Percentiles rank a stretch among this genome's conserved stretches.
Conservation (phyloP, 495 filamentous ascomycete species). For the Terfezia boudieri region DNA sequence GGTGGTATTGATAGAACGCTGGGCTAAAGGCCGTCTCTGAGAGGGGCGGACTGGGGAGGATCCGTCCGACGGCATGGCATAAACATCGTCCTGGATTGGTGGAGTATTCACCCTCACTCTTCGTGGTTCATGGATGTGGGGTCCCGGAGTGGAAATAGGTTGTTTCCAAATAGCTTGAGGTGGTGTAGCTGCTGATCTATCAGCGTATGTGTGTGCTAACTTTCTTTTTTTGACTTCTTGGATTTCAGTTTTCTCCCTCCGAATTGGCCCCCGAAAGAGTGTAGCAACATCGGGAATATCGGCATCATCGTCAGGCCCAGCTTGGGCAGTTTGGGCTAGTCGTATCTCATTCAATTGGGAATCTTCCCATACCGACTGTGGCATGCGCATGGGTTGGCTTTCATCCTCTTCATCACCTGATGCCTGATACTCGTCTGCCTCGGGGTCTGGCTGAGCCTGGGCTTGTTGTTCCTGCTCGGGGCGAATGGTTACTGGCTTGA, state of each 20-base stretch:
- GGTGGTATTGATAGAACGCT: background rate
- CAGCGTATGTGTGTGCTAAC: conserved; percentile 13
- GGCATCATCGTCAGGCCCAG: conserved; percentile 4
- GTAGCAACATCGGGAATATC: conserved; percentile 15
- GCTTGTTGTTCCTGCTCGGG: conserved; percentile 8
- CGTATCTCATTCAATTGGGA: too few species aligned
- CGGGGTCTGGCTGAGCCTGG: conserved; percentile 11
- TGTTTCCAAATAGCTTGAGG: too few species aligned
- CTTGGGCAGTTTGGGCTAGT: too few species aligned
- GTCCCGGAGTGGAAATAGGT: too few species aligned
- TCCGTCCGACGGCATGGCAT: background rate
- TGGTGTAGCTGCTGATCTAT: background rate
- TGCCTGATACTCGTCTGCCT: conserved; percentile 25
- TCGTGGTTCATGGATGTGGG: too few species aligned
- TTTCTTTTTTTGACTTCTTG: conserved; percentile 23
- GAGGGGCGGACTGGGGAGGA: background rate
- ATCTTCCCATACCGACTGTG: too few species aligned
- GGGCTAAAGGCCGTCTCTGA: background rate
- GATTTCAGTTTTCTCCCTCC: conserved; percentile 1
- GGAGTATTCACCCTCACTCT: too few species aligned
- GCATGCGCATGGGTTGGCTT: conserved; percentile 1
- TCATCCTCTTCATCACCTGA: conserved; percentile 5
- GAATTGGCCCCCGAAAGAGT: conserved; percentile 3
- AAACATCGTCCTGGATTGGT: too few species aligned
- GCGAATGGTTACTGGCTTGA: conserved; percentile 27